These are phyloP conservation scores for Cephaloascus albidus DNA, from an alignment of 805 yeast species.

Conservation along the genomic window DNA sequence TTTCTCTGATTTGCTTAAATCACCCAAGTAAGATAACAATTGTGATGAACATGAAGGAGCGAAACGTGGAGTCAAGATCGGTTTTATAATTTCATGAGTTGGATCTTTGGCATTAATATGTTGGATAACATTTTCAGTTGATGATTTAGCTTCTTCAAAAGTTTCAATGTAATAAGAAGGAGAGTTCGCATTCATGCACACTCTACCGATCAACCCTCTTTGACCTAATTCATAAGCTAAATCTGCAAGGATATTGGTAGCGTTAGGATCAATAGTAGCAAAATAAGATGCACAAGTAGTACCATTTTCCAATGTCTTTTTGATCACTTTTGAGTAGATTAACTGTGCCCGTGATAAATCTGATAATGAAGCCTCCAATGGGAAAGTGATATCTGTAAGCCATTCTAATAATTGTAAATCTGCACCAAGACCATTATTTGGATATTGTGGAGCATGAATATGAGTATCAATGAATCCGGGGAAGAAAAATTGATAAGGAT, in stretches of 20 bases:
- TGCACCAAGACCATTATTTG: constrained; percentile 78
- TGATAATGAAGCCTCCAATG: constrained; percentile 64
- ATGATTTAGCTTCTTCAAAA: constrained; percentile 38
- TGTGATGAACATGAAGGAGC: constrained; percentile 78
- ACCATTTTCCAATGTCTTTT: constrained; percentile 64
- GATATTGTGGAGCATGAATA: constrained; percentile 79
- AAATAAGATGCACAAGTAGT: constrained; percentile 91
- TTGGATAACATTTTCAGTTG: constrained; percentile 47
- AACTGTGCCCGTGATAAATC: constrained; percentile 43
- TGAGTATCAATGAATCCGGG: constrained; percentile 84
- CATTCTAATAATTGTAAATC: constrained; percentile 81
- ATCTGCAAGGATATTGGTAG: constrained; percentile 72
- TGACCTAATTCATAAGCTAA: constrained; percentile 62
- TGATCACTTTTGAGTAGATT: constrained; percentile 62
- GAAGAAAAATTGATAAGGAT: constrained; percentile 50
- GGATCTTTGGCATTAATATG: constrained; percentile 51
- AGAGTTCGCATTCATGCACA: constrained; percentile 84
- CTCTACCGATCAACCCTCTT: constrained; percentile 85
- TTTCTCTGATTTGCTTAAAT: constrained; percentile 31
- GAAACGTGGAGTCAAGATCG: constrained; percentile 86
- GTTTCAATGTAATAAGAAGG: constrained; percentile 65
- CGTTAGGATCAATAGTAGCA: constrained; percentile 75
- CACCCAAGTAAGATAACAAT: constrained; percentile 55
- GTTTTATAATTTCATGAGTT: constrained; percentile 41
- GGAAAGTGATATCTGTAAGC: constrained; percentile 83